phyloP scores from a whole-genome alignment of 208 protist species.

The Wallacemonas sp. region DNA sequence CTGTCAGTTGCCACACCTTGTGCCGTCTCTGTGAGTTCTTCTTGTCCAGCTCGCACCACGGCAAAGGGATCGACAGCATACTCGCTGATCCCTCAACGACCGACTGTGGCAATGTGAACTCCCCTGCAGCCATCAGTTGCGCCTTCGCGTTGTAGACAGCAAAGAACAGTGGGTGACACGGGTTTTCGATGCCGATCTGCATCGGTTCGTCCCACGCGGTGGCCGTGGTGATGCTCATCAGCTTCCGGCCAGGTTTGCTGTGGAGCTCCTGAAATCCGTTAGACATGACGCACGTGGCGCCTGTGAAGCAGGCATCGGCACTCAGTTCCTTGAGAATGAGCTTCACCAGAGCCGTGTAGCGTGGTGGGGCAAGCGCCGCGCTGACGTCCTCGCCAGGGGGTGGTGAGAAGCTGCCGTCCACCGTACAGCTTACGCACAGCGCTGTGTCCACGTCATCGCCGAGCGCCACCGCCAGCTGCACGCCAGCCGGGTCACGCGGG shows the following conservation, averaged over 20 bases:
- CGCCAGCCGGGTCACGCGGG: conserved; percentile 13
- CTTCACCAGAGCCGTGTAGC: conserved; percentile 47
- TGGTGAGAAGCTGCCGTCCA: not conserved
- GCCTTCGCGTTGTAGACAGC: conserved; percentile 41
- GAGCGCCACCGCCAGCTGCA: not conserved
- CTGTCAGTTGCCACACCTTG: conserved; percentile 33
- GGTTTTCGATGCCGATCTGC: conserved; percentile 50
- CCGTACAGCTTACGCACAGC: not conserved
- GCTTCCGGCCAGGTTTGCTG: conserved; percentile 29
- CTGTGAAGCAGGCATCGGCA: conserved; percentile 22
- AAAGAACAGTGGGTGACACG: conserved; percentile 38
- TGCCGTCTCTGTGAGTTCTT: conserved; percentile 12
- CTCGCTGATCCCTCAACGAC: conserved; percentile 19
- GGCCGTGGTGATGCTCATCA: conserved; percentile 27
- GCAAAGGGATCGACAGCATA: conserved; percentile 33
- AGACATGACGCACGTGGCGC: conserved; percentile 52
- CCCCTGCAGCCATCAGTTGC: conserved; percentile 41
- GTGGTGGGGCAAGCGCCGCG: conserved; percentile 35
- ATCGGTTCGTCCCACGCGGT: conserved; percentile 68
- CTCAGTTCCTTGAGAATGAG: conserved; percentile 58
- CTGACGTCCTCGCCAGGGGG: not conserved
- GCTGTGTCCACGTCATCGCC: not conserved
- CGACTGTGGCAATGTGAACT: conserved; percentile 26
- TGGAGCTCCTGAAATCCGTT: conserved; percentile 76
- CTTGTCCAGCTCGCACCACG: conserved; percentile 42